Evolutionary conservation across 768 basidiomycete genomes (phyloP), one percentile per base, ranked within the genome.

Genomic region (Inosperma sp.): DNA sequence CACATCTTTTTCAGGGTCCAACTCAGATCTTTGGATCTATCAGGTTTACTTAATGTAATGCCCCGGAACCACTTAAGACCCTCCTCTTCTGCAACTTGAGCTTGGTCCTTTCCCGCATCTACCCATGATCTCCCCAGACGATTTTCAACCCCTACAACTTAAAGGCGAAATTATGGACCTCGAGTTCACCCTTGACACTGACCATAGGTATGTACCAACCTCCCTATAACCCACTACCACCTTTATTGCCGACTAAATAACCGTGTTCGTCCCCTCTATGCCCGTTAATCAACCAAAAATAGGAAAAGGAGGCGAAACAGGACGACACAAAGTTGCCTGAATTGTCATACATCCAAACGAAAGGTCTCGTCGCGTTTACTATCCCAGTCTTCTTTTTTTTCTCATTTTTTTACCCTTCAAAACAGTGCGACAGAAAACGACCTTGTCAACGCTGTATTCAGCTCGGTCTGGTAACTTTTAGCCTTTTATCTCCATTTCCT

Each of bases 271-370:
- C 73, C 73, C 66, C 71, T 69, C 69, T 72, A 71, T 68, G 36
- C 62, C 72, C 72, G 68, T 63, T 62, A 57, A 68, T 68, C 66
- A 61, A 66, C 72, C 73, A 70, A 73, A 74, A 74, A 71, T 71
- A 79, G 88, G 69, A 92, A 87, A 66, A 78, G 91, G 60, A 84
- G 92, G 65, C 80, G 93, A 62, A 95, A 95, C 72, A 78, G 93
- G 63, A 93, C 92, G 40, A 93, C 91, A 2, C 88, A 93, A 73
- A 89, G 87, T 64, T 86, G 84, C 63, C 71, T 85, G 53, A 90
- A 90, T 62, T 95, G 93, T 72, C 93, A 95, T 70, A 93, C 91
- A 37, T 93, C 92, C 48, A 95, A 95, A 72, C 75, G 93, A 60
- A 93, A 93, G 79, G 91, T 91, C 55, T 49, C 76, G 56, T 43